Conservation (phyloP, 192 early-diverging fungal genomes). For the Entomortierella beljakovae region DNA sequence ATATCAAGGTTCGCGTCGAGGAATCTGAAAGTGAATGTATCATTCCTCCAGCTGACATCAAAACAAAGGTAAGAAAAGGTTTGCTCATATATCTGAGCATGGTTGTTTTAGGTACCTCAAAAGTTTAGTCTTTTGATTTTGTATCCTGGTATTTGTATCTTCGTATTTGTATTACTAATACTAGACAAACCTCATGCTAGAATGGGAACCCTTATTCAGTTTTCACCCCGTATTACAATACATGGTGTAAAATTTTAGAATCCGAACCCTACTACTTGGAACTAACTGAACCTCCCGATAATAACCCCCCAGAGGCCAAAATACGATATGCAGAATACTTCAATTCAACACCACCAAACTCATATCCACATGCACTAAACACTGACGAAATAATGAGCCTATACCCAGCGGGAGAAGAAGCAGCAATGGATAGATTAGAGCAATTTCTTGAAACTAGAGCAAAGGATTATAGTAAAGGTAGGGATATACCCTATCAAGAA, state of each 20-base stretch:
- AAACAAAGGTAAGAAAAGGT: constrained; percentile 56
- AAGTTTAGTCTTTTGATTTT: too few species aligned
- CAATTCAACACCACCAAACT: not conserved
- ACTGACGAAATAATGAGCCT: constrained; percentile 6
- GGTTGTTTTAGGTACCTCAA: too few species aligned
- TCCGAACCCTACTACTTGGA: constrained; percentile 35
- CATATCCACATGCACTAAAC: constrained; percentile 28
- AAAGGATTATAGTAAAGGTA: constrained; percentile 52
- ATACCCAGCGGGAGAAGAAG: constrained; percentile 64
- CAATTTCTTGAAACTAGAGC: constrained; percentile 49
- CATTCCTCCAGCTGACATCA: constrained; percentile 58
- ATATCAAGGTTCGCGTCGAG: constrained; percentile 25
- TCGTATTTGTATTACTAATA: too few species aligned
- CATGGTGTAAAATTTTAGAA: constrained; percentile 42
- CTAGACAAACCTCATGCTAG: too few species aligned
- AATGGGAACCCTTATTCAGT: constrained; percentile 45
- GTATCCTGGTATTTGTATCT: too few species aligned
- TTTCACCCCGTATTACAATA: constrained; percentile 47
- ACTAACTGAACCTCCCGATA: constrained; percentile 6
- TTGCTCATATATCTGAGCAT: not conserved
- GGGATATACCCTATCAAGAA: constrained; percentile 56
- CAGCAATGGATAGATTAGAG: constrained; percentile 52
- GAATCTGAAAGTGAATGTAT: constrained; percentile 67
- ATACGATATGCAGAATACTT: constrained; percentile 20
- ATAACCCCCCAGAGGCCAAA: constrained; percentile 19